Evolutionary conservation across 768 basidiomycete genomes (phyloP).

Genomic region (Leccinum broughii): DNA sequence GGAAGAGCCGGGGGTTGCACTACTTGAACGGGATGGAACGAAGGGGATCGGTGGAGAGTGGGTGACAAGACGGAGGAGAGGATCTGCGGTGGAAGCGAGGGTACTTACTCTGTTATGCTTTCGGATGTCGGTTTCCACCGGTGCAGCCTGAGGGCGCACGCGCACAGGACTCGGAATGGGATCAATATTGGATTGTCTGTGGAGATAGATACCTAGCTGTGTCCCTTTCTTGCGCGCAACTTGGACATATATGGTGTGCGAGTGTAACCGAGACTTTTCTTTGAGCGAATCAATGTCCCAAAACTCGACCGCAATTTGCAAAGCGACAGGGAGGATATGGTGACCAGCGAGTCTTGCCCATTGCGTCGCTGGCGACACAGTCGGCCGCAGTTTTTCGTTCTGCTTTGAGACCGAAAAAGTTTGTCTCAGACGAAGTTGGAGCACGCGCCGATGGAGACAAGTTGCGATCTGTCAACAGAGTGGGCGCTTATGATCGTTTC

Average conservation of each 20-base stretch:
- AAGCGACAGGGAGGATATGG: constrained; percentile 82
- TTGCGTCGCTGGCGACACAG: constrained; percentile 44
- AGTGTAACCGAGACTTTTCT: constrained; percentile 83
- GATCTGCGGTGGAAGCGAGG: constrained; percentile 33
- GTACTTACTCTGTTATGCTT: constrained; percentile 29
- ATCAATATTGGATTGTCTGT: constrained; percentile 81
- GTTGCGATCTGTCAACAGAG: constrained; percentile 24
- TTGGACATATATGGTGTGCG: constrained; percentile 87
- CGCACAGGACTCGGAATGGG: constrained; percentile 50
- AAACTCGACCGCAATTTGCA: constrained; percentile 67
- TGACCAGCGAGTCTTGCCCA: constrained; percentile 56
- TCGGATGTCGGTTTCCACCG: constrained; percentile 34
- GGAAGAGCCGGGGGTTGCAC: constrained; percentile 41
- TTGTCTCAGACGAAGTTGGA: constrained; percentile 42
- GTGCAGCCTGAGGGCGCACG: constrained; percentile 50
- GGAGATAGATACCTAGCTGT: constrained; percentile 87
- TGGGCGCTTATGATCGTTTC: constrained; percentile 10
- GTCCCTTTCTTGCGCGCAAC: constrained; percentile 77
- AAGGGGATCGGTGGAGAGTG: constrained; percentile 44
- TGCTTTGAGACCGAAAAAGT: constrained; percentile 64
- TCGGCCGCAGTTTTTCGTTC: constrained; percentile 42
- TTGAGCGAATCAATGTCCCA: constrained; percentile 73
- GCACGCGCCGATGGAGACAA: constrained; percentile 25
- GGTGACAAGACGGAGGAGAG: constrained; percentile 29
- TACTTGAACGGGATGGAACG: constrained; percentile 46